These are phyloP conservation scores for Penicillium sp. DNA, from an alignment of 2,329 filamentous ascomycete species.

Conservation along the genomic window DNA sequence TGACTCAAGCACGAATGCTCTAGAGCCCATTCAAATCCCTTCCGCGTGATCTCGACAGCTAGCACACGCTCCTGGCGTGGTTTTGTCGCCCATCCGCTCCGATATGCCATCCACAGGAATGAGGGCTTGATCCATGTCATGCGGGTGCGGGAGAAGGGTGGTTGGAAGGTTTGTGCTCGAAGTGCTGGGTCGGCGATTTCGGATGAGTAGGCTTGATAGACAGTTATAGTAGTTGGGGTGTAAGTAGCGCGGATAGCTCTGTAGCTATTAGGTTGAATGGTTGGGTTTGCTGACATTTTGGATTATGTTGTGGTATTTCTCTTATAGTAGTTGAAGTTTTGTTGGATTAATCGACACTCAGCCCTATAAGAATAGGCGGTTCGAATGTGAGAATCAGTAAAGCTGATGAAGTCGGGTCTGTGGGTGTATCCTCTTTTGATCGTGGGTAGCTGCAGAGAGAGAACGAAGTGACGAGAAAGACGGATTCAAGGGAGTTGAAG, in stretches of 20 bases:
- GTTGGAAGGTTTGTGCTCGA: constrained; percentile 52
- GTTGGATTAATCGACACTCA: background rate
- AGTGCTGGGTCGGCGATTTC: constrained; percentile 59
- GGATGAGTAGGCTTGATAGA: constrained; percentile 63
- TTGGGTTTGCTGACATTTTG: background rate
- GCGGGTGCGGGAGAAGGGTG: constrained; percentile 54
- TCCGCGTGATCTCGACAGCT: constrained; percentile 58
- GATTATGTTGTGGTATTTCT: background rate
- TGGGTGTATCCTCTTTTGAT: too few relatives aligned
- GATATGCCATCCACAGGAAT: constrained; percentile 67
- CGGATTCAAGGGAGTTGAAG: too few relatives aligned
- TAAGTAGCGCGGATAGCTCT: constrained; percentile 58
- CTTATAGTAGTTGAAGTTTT: background rate
- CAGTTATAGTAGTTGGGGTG: constrained; percentile 56
- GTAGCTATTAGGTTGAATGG: constrained; percentile 24
- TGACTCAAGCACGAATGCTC: constrained; percentile 35
- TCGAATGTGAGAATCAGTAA: background rate
- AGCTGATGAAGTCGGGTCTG: too few relatives aligned
- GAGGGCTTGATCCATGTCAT: constrained; percentile 69
- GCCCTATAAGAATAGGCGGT: background rate
- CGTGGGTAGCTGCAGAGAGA: too few relatives aligned
- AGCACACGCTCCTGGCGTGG: constrained; percentile 57
- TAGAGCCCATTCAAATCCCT: constrained; percentile 54
- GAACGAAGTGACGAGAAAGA: too few relatives aligned
- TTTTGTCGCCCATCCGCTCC: constrained; percentile 62